These are phyloP conservation scores for Betula pendula DNA, from an alignment of 306 rosid genomes.

Conservation along the genomic window DNA sequence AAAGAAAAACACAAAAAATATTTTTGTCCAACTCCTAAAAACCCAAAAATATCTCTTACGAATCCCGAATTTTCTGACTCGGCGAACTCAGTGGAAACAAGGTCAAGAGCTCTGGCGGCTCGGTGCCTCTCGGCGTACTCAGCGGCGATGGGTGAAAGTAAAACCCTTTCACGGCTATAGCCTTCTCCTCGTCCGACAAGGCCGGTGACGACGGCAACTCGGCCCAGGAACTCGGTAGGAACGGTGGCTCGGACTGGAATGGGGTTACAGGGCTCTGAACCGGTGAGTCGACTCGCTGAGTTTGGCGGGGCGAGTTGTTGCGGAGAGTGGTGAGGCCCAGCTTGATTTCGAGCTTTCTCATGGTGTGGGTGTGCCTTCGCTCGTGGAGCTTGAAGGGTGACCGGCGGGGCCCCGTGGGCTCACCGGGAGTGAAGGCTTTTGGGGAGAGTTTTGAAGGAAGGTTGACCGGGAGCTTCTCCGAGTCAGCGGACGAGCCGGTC, in stretches of 20 bases:
- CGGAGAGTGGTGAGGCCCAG: slow-evolving; percentile 34
- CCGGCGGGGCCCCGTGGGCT: slow-evolving; percentile 43
- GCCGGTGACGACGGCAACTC: slow-evolving; percentile 36
- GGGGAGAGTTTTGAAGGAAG: slow-evolving; percentile 29
- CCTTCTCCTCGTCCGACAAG: slow-evolving; percentile 31
- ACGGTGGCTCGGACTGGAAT: slow-evolving; percentile 23
- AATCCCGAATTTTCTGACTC: neutral
- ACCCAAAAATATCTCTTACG: neutral
- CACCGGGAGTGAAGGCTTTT: slow-evolving; percentile 17
- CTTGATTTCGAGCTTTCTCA: slow-evolving; percentile 49
- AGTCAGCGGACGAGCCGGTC: slow-evolving; percentile 47
- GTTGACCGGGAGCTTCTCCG: slow-evolving; percentile 39
- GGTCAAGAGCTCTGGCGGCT: slow-evolving; percentile 44
- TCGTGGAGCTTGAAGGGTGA: slow-evolving; percentile 54
- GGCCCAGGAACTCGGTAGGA: slow-evolving; percentile 26
- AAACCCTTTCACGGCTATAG: slow-evolving; percentile 38
- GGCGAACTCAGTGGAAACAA: slow-evolving; percentile 50
- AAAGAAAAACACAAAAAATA: neutral
- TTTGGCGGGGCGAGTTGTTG: slow-evolving; percentile 19
- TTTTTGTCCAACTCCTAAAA: neutral
- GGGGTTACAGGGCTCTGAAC: slow-evolving; percentile 47
- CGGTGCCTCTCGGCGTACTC: slow-evolving; percentile 39
- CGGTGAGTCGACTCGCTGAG: slow-evolving; percentile 34
- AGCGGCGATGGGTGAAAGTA: slow-evolving; percentile 48
- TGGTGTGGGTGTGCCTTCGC: slow-evolving; percentile 36